These are phyloP conservation scores for Fusarium sp. DNA, from an alignment of 2,329 filamentous ascomycete species.

Conservation along the genomic window DNA sequence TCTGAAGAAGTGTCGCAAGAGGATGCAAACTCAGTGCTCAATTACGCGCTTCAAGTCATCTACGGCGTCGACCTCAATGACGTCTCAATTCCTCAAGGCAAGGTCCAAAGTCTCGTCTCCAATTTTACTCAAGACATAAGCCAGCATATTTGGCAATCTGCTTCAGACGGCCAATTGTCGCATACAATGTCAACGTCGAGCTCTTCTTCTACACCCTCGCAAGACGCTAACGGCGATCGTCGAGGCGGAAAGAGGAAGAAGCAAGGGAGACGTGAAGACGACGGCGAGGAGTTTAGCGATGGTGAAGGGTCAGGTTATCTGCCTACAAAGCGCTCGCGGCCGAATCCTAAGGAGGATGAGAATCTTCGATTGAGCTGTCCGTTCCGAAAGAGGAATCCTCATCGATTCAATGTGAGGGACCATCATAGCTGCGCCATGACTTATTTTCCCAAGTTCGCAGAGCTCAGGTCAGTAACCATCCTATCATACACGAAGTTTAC, in stretches of 20 bases:
- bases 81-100: conserved; percentile 39
- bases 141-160: conserved; percentile 46
- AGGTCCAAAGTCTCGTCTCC: conserved; percentile 45
- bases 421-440: conserved; percentile 56
- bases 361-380: conserved; percentile 55
- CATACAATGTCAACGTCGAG: conserved; percentile 47
- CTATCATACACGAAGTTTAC: not conserved
- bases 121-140: conserved; percentile 48
- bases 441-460: conserved; percentile 53
- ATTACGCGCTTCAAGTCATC: conserved; percentile 49
- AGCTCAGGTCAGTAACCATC: conserved; percentile 46
- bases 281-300: conserved; percentile 49
- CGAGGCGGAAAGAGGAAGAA: conserved; percentile 50
- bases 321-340: conserved; percentile 44
- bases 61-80: conserved; percentile 52
- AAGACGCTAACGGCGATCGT: conserved; percentile 39
- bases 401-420: conserved; percentile 57
- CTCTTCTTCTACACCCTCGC: conserved; percentile 45
- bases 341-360: conserved; percentile 49
- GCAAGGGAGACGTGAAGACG: conserved; percentile 43
- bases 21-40: conserved; percentile 48
- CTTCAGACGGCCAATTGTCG: conserved; percentile 42
- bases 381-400: conserved; percentile 55
- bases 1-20: conserved; percentile 44
- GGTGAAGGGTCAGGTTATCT: conserved; percentile 46